These are phyloP conservation scores for Jacaranda mimosifolia DNA, from an alignment of 257 asterid genomes.

Conservation along the genomic window DNA sequence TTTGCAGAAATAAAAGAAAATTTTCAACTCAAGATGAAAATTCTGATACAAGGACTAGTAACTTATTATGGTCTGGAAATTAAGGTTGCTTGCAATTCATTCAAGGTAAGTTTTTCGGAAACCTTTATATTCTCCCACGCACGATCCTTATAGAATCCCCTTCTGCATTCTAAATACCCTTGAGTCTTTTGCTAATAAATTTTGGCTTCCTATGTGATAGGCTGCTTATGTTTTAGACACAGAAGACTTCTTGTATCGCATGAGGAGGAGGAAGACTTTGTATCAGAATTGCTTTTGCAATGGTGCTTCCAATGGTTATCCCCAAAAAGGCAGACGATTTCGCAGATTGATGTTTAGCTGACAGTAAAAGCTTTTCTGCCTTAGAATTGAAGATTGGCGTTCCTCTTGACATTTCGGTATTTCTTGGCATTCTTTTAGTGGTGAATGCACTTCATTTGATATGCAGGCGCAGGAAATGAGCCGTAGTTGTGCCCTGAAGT, in stretches of 20 bases:
- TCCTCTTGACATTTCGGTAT: neutral
- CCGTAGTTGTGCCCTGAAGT: neutral
- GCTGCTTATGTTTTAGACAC: constrained; percentile 63
- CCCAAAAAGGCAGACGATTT: neutral
- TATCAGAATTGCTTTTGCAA: constrained; percentile 14
- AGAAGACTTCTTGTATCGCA: constrained; percentile 61
- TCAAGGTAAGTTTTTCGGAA: constrained; percentile 52
- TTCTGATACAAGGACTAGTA: constrained; percentile 51
- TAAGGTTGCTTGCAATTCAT: constrained; percentile 57
- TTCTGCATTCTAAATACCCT: neutral
- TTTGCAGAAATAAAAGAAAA: constrained; percentile 61
- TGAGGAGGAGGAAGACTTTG: constrained; percentile 46
- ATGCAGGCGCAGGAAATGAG: too few relatives aligned
- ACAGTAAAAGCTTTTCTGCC: neutral
- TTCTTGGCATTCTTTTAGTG: neutral
- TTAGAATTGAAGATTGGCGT: neutral
- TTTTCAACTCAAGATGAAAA: constrained; percentile 48
- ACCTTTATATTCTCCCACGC: neutral
- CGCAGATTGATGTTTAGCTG: neutral
- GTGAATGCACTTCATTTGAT: too few relatives aligned
- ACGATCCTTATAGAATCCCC: neutral
- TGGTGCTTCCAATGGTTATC: constrained; percentile 36
- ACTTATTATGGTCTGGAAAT: constrained; percentile 57
- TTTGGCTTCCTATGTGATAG: constrained; percentile 39
- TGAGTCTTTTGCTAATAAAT: neutral